Evolutionary conservation across 257 asterid genomes (phyloP).

Genomic region (Leonotis leonurus): DNA sequence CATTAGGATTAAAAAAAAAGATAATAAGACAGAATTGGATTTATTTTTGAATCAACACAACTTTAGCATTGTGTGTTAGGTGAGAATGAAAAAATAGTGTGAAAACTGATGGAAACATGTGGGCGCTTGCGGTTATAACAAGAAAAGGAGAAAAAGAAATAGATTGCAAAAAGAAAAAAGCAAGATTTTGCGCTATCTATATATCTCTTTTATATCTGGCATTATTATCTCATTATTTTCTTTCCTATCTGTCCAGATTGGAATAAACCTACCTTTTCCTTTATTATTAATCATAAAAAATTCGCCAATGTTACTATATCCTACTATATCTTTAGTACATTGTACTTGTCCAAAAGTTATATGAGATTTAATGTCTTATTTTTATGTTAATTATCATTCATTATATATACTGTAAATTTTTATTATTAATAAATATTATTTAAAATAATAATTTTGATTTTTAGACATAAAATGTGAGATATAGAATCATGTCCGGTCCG

Average conservation of each 20-base stretch:
- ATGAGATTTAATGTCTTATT: too few relatives aligned
- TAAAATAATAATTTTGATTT: too few relatives aligned
- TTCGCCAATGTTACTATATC: neutral
- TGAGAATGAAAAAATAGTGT: neutral
- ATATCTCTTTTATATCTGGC: neutral
- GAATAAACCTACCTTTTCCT: neutral
- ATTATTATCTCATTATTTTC: neutral
- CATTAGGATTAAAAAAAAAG: neutral
- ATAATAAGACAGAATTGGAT: neutral
- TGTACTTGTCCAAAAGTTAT: too few relatives aligned
- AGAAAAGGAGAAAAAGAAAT: neutral
- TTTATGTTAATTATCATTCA: too few relatives aligned
- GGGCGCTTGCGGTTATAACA: neutral
- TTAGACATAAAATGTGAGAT: too few relatives aligned
- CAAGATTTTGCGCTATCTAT: too few relatives aligned
- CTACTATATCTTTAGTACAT: too few relatives aligned
- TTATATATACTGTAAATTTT: too few relatives aligned
- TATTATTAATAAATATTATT: too few relatives aligned
- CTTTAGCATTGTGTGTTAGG: neutral
- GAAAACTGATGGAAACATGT: neutral
- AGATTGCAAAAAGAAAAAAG: neutral
- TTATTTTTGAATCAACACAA: neutral
- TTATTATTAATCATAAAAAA: neutral
- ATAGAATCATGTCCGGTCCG: too few relatives aligned
- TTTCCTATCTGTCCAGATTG: neutral